Conservation (phyloP, 2,329 filamentous ascomycete genomes). For the Diaporthe vaccinii region DNA sequence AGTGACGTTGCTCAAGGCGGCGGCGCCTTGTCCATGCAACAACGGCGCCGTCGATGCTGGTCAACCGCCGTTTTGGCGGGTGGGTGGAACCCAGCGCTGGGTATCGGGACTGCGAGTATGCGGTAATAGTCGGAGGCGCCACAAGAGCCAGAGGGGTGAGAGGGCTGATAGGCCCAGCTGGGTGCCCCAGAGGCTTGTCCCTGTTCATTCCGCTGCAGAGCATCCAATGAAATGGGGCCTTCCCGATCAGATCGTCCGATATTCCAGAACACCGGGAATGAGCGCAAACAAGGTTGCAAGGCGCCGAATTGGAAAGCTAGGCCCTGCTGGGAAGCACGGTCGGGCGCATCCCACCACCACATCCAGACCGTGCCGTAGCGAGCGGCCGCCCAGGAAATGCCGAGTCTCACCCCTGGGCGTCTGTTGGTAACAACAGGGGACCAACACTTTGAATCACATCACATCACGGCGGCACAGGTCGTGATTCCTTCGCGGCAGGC, state of each 20-base stretch:
- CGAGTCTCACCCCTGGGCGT: constrained; percentile 21
- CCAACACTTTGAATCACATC: constrained; percentile 23
- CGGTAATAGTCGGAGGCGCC: constrained; percentile 24
- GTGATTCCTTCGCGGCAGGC: neutral
- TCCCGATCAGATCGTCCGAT: constrained; percentile 37
- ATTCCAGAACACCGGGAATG: constrained; percentile 34
- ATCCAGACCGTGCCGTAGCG: neutral
- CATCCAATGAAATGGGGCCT: constrained; percentile 26
- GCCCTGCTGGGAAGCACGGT: constrained; percentile 30
- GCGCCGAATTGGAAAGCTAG: constrained; percentile 29
- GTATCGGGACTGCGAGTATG: neutral
- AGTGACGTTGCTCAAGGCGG: constrained; percentile 25
- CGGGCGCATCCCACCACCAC: constrained; percentile 26
- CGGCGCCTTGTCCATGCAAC: constrained; percentile 21
- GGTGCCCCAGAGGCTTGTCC: constrained; percentile 18
- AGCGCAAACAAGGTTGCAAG: constrained; percentile 25
- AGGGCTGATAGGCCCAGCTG: constrained; percentile 3
- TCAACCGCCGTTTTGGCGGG: constrained; percentile 23
- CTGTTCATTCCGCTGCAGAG: neutral
- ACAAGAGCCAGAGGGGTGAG: constrained; percentile 12
- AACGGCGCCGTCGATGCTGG: constrained; percentile 20
- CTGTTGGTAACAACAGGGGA: constrained; percentile 27
- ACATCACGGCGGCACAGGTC: constrained; percentile 29
- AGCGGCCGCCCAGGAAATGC: constrained; percentile 20
- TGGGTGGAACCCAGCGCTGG: constrained; percentile 20